Conservation (phyloP, 139 green algal species). For the Haematococcus lacustris region DNA sequence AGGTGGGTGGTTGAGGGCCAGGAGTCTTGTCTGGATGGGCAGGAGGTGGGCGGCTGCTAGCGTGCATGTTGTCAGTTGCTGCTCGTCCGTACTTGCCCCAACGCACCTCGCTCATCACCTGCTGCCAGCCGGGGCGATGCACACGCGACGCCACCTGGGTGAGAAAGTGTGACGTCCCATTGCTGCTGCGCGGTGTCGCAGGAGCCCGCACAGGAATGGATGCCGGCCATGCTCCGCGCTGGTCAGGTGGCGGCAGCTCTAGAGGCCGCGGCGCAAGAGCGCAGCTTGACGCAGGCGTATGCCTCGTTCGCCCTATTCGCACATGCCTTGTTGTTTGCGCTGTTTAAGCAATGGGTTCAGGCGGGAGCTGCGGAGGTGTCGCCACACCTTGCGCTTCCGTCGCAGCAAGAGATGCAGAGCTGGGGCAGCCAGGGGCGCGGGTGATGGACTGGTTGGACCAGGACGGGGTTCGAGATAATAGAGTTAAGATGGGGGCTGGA, state of each 20-base stretch:
- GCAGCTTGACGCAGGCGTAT: conserved; percentile 12
- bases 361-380: background rate
- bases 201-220: conserved; percentile 21
- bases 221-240: conserved; percentile 19
- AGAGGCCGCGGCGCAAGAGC: background rate
- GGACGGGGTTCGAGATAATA: no score
- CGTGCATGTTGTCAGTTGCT: background rate
- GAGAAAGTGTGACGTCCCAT: background rate
- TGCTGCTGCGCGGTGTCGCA: background rate
- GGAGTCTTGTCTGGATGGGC: no score
- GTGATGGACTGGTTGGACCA: no score
- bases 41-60: no score
- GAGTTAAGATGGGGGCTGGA: no score
- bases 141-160: background rate
- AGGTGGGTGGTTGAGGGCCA: no score
- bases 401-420: background rate
- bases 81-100: background rate
- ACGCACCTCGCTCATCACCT: background rate
- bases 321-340: conserved; percentile 16
- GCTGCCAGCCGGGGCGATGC: background rate
- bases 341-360: conserved; percentile 17
- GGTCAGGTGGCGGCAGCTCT: conserved; percentile 1
- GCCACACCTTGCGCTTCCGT: background rate
- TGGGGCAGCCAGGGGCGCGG: no score
- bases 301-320: conserved; percentile 13